Conservation (phyloP, 2,329 filamentous ascomycete species). For the Penicillium sp. region DNA sequence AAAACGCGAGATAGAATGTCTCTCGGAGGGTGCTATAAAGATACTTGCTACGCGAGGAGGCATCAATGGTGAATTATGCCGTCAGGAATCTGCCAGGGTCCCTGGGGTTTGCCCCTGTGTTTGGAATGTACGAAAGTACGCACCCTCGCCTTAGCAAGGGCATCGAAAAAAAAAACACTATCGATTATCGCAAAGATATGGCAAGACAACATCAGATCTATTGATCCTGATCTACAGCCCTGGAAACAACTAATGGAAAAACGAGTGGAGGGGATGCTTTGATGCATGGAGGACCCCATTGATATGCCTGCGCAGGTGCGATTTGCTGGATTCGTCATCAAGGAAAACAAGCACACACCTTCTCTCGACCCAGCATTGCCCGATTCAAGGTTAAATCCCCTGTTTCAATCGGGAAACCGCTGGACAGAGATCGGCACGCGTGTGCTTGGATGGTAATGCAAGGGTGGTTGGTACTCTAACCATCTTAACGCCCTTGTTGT, state of each 20-base stretch:
- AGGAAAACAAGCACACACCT: slow-evolving; percentile 9
- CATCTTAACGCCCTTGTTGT: slow-evolving; percentile 2
- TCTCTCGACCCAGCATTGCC: slow-evolving; percentile 5
- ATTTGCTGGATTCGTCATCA: slow-evolving; percentile 9
- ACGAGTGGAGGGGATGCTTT: background rate
- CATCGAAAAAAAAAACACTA: background rate
- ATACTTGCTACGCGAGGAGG: background rate
- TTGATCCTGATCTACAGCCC: slow-evolving; percentile 1
- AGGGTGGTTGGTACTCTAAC: slow-evolving; percentile 10
- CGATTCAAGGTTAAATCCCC: slow-evolving; percentile 2
- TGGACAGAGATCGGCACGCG: slow-evolving; percentile 13
- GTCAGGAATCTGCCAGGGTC: slow-evolving; percentile 8
- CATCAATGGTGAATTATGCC: background rate
- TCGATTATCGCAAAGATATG: background rate
- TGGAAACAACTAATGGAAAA: background rate
- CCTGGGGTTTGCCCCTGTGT: slow-evolving; percentile 7
- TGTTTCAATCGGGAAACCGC: slow-evolving; percentile 1
- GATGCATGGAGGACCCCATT: slow-evolving; percentile 2
- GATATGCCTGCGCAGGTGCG: background rate
- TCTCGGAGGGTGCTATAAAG: slow-evolving; percentile 1
- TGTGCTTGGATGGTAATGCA: slow-evolving; percentile 12
- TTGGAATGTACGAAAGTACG: slow-evolving; percentile 14
- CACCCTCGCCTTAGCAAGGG: slow-evolving; percentile 23
- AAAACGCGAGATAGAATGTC: background rate
- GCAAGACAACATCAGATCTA: background rate